These are phyloP conservation scores for Oryza glumipatula DNA, from an alignment of 176 grass and related monocot species.

Conservation along the genomic window DNA sequence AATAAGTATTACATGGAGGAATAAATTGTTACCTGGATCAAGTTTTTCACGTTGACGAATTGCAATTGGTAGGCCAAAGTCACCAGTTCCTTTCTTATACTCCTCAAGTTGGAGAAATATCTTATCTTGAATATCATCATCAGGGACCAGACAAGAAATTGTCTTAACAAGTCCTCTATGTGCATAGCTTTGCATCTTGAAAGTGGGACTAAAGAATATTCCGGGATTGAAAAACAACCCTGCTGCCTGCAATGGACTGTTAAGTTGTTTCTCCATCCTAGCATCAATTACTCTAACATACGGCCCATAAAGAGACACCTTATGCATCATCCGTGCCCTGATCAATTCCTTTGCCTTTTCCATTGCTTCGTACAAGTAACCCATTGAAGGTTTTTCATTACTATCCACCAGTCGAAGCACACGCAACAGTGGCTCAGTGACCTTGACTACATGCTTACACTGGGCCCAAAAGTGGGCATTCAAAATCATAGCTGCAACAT, in stretches of 20 bases:
- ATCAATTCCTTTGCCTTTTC: slow-evolving; percentile 71
- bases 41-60: slow-evolving; percentile 62
- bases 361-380: slow-evolving; percentile 62
- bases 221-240: slow-evolving; percentile 60
- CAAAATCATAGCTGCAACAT: slow-evolving; percentile 50
- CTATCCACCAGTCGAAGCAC: slow-evolving; percentile 50
- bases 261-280: slow-evolving; percentile 59
- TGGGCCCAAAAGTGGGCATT: slow-evolving; percentile 55
- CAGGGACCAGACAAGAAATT: slow-evolving; percentile 52
- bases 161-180: slow-evolving; percentile 57
- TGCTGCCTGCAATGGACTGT: slow-evolving; percentile 62
- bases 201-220: slow-evolving; percentile 54
- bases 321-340: slow-evolving; percentile 51
- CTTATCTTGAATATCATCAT: slow-evolving; percentile 63
- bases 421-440: slow-evolving; percentile 53
- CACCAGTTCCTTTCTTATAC: slow-evolving; percentile 59
- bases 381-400: slow-evolving; percentile 57
- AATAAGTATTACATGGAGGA: neutral
- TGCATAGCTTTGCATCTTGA: slow-evolving; percentile 56
- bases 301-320: slow-evolving; percentile 45
- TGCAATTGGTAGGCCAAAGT: slow-evolving; percentile 62
- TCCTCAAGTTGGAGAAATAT: slow-evolving; percentile 63
- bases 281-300: slow-evolving; percentile 64
- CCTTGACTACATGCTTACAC: slow-evolving; percentile 53
- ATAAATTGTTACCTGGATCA: slow-evolving; percentile 47